Conservation (phyloP, 768 basidiomycete species). For the Tricholoma terreum region DNA sequence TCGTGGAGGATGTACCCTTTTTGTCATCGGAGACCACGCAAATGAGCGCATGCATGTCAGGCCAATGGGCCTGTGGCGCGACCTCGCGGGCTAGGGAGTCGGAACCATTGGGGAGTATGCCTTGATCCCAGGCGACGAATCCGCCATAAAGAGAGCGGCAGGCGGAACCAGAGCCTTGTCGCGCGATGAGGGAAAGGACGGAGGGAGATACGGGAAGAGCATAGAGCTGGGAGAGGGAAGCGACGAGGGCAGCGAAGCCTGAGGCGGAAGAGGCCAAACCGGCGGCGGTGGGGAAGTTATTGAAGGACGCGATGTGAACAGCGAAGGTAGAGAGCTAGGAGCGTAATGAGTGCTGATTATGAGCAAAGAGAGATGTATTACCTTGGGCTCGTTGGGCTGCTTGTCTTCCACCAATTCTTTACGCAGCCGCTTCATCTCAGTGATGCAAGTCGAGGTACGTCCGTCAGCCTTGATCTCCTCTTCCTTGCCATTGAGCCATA, state of each 20-base stretch:
- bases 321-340: conserved; percentile 62
- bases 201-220: conserved; percentile 74
- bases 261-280: conserved; percentile 97
- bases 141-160: conserved; percentile 98
- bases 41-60: conserved; percentile 94
- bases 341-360: conserved; percentile 6
- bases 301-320: conserved; percentile 90
- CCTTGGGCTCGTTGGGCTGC: conserved; percentile 63
- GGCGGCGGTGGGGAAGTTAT: conserved; percentile 99
- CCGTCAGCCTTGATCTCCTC: conserved; percentile 85
- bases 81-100: conserved; percentile 90
- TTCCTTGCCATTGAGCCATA: conserved; percentile 95
- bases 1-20: conserved; percentile 92
- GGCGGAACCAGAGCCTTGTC: conserved; percentile 96
- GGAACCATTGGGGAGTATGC: conserved; percentile 58
- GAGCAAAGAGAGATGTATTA: conserved; percentile 22
- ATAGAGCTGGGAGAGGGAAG: conserved; percentile 87
- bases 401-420: conserved; percentile 68
- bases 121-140: conserved; percentile 93
- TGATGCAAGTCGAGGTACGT: conserved; percentile 79
- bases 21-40: conserved; percentile 96
- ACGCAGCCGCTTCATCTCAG: conserved; percentile 79
- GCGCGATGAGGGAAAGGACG: conserved; percentile 87
- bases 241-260: conserved; percentile 92
- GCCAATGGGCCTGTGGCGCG: conserved; percentile 86